Evolutionary conservation across 2,329 filamentous ascomycete genomes (phyloP), one percentile per base, ranked within the genome.

Genomic region (Harringtonia aguacate): DNA sequence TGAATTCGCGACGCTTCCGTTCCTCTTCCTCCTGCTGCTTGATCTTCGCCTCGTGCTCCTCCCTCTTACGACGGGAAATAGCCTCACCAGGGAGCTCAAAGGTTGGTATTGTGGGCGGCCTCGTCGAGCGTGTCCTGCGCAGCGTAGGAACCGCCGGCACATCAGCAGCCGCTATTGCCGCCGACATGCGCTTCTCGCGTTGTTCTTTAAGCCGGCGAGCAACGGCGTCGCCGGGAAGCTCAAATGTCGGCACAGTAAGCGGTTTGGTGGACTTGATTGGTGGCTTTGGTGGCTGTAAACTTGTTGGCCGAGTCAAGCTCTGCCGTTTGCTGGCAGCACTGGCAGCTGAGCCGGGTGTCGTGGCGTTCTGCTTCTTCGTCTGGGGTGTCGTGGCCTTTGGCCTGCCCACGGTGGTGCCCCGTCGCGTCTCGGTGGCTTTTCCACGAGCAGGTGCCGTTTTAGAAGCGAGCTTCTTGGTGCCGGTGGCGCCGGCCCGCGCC

Each of bases 51-150:
- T 79, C 70, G 44, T 69, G 66, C 55, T 76, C 65, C 60, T 80
- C 68, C 50, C 70, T 64, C 61, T 78, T 75, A 24, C 67, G 62
- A 2, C 69, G 63, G 3, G 71, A 74, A 40, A 81, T 72, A 4
- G 72, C 73, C 53, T 82, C 79, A 9, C 78, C 77, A 0, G 78
- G 77, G 36, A 83, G 65, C 59, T 81, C 76, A 58, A 81, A 82
- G 7, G 61, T 68, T 12, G 78, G 67, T 21, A 68, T 68, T 1
- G 73, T 73, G 17, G 69, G 66, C n/a, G 64, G 59, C 52, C 70
- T 79, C 38, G 59, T 65, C 18, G 70, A 73, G 3, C 44, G 47
- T 1, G 45, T n/a, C 53, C 68, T 75, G 46, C 69, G 67, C 45
- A 65, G 61, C 4, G 68, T 61, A 2, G 51, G 51, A 37, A 41